phyloP scores from a whole-genome alignment of 805 yeast genomes.

The Candida chilensis region DNA sequence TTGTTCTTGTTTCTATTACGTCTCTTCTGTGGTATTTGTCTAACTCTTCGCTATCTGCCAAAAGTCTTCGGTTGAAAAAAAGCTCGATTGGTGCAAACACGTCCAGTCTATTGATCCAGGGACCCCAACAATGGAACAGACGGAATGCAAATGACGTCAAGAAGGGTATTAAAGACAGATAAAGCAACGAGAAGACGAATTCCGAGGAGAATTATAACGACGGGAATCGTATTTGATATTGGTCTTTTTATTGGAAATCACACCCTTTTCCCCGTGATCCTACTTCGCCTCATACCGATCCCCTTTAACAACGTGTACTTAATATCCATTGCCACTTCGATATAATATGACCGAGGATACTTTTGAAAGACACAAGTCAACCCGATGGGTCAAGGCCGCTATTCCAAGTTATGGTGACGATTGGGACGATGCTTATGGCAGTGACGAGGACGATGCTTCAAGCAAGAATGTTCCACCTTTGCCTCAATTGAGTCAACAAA shows the following conservation, averaged over 20 bases:
- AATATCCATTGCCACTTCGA: not conserved
- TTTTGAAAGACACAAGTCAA: constrained; percentile 30
- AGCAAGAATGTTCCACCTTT: not conserved
- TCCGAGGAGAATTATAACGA: no score
- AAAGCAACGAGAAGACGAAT: no score
- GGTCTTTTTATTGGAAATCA: not conserved
- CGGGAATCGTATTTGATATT: not conserved
- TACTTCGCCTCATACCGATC: not conserved
- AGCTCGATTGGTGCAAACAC: not conserved
- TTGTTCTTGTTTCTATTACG: not conserved
- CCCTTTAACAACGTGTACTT: not conserved
- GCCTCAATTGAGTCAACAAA: not conserved
- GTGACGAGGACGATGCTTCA: constrained; percentile 1
- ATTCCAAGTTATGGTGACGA: constrained; percentile 32
- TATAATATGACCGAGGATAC: constrained; percentile 15
- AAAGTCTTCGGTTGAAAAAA: not conserved
- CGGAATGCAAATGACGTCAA: not conserved
- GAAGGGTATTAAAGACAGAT: no score
- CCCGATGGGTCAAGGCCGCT: constrained; percentile 33
- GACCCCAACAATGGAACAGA: not conserved
- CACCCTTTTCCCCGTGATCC: not conserved
- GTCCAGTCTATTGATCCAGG: not conserved
- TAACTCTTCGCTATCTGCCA: not conserved
- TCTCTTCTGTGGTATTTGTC: not conserved
- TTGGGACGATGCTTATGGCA: constrained; percentile 24